These are phyloP conservation scores for Aspergillus brunneoviolaceus DNA, from an alignment of 2,329 filamentous ascomycete genomes.

Conservation along the genomic window DNA sequence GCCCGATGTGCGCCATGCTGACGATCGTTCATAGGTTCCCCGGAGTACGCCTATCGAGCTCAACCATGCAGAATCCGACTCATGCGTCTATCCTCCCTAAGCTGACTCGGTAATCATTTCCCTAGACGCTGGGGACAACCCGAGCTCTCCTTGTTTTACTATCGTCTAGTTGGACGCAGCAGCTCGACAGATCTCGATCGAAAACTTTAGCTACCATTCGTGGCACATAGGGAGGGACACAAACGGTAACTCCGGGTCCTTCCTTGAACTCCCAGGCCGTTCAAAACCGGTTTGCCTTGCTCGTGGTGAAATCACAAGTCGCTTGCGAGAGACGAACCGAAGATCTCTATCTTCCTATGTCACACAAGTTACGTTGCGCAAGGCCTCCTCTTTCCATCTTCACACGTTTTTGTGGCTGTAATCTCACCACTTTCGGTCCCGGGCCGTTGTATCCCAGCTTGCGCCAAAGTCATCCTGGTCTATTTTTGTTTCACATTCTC, in stretches of 20 bases:
- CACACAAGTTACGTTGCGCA: constrained; percentile 6
- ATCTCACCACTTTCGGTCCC: constrained; percentile 10
- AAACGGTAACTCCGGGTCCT: background rate
- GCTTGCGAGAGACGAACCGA: constrained; percentile 13
- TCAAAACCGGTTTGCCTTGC: constrained; percentile 3
- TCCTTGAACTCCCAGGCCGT: constrained; percentile 4
- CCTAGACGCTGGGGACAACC: constrained; percentile 4
- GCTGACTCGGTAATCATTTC: constrained; percentile 13
- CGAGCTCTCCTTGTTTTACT: background rate
- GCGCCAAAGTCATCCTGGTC: constrained; percentile 4
- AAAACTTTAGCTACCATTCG: background rate
- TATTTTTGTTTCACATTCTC: constrained; percentile 16
- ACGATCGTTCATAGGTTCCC: constrained; percentile 18
- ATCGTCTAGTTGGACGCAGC: background rate
- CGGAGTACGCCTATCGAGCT: constrained; percentile 18
- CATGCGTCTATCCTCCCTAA: background rate
- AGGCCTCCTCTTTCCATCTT: constrained; percentile 4
- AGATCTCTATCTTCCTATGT: constrained; percentile 22
- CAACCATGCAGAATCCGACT: constrained; percentile 5
- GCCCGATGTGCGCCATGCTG: constrained; percentile 16
- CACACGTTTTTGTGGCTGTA: background rate
- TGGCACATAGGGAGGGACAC: background rate
- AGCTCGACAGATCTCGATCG: background rate
- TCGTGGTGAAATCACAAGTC: constrained; percentile 6
- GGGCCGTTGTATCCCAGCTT: constrained; percentile 6